phyloP scores from a whole-genome alignment of 495 filamentous ascomycete genomes.

The Amphirosellinia nigrospora region DNA sequence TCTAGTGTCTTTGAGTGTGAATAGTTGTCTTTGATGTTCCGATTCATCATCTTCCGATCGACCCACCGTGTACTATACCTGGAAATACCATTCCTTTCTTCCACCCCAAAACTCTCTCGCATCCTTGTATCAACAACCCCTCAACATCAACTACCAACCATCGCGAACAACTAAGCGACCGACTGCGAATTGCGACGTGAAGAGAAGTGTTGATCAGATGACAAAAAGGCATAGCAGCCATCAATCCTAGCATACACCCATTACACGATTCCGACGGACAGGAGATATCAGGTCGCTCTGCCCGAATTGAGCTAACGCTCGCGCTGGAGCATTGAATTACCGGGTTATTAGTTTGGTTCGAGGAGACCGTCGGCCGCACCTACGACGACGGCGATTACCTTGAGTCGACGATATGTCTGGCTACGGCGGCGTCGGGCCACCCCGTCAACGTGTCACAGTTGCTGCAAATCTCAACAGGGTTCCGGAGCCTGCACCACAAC shows the following conservation, averaged over 20 bases:
- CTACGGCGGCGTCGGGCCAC: conserved; percentile 72
- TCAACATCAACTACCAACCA: conserved; percentile 3
- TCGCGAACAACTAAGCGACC: not conserved
- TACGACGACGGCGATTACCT: not conserved
- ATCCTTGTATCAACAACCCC: conserved; percentile 4
- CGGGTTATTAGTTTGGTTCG: not conserved
- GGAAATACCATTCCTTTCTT: conserved; percentile 8
- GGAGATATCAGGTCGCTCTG: not conserved
- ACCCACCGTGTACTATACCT: conserved; percentile 25
- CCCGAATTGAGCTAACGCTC: not conserved
- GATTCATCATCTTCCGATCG: conserved; percentile 22
- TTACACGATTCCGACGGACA: not conserved
- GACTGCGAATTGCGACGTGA: not conserved
- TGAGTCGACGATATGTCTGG: conserved; percentile 33
- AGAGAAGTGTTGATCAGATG: conserved; percentile 6
- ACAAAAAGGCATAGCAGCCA: not conserved
- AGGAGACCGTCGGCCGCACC: not conserved
- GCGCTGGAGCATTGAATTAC: not conserved
- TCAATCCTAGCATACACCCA: not conserved
- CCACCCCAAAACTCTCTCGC: conserved; percentile 9
- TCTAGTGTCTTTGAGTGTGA: conserved; percentile 18
- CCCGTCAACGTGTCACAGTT: conserved; percentile 80
- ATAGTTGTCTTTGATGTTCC: conserved; percentile 16
- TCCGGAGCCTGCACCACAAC: conserved; percentile 64
- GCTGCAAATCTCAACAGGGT: conserved; percentile 84